Base-by-base conservation (phyloP, 208 protist species). In the Herpetomonas samuelpessoai region DNA sequence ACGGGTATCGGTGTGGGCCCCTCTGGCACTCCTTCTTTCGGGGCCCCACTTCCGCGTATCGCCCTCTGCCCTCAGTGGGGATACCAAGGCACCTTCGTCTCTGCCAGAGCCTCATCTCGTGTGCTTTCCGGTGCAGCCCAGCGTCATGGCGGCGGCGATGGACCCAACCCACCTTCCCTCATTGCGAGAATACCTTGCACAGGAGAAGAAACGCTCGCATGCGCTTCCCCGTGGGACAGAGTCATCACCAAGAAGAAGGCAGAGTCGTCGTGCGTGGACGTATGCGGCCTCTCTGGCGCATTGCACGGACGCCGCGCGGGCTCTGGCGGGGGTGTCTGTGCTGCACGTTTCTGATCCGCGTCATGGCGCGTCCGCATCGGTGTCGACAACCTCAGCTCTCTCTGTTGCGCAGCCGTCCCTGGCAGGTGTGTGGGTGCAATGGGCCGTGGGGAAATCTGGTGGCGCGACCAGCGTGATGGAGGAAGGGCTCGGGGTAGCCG, bases 251-350 rank as follows among this genome's bases (percentile, higher is more conserved):
- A n/a, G n/a, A n/a, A n/a, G n/a, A n/a, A n/a, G n/a, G n/a, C n/a
- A n/a, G n/a, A 12, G 4, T 12, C 46, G 21, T 12, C 46, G 46
- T 9, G 21, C 18, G 9, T 10, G 49, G 19, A 54, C 19, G 35
- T 25, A 18, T 49, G 39, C 30, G 18, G 38, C 19, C 29, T 55
- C 26, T 29, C 49, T 46, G 4, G 59, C 47, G 31, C 59, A 65
- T 25, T 65, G 59, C 46, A 57, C 46, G 31, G 18, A 19, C 30
- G 46, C 59, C 31, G 35, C 49, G n/a, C 59, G 46, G 35, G 29
- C 47, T 9, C 25, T 55, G 49, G 19, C 46, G 6, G 35, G 35
- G 35, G 24, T 25, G 31, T 3, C 57, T 35, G n/a, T 47, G 44
- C 38, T 21, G 25, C 45, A n/a, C 22, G n/a, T 0, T 0, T n/a